Evolutionary conservation across 176 grass and related monocot genomes (phyloP).

Genomic region (Tillandsia leiboldiana): DNA sequence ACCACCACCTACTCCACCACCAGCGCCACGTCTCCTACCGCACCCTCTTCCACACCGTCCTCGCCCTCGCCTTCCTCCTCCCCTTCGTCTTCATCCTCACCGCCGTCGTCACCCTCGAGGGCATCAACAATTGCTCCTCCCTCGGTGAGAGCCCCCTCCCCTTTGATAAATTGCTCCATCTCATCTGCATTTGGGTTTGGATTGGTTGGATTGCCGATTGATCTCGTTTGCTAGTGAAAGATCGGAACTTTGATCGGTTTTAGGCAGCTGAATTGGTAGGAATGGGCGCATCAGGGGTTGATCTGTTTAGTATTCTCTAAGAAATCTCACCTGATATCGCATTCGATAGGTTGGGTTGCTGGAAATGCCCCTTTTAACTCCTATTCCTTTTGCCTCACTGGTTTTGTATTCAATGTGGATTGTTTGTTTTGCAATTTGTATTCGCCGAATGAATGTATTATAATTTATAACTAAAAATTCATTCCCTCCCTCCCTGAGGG

Average conservation of each 20-base stretch:
- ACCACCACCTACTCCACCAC: constrained; percentile 20
- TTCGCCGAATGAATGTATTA: no score
- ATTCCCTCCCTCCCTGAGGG: no score
- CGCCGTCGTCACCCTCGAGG: constrained; percentile 74
- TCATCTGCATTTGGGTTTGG: constrained; percentile 1
- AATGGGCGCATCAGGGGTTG: not conserved
- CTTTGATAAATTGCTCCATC: not conserved
- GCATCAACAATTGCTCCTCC: constrained; percentile 79
- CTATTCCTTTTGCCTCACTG: no score
- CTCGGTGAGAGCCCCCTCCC: constrained; percentile 43
- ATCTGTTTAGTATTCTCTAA: not conserved
- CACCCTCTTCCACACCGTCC: constrained; percentile 30
- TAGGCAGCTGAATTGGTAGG: not conserved
- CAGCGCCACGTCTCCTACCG: constrained; percentile 34
- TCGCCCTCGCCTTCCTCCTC: constrained; percentile 37
- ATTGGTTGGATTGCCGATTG: not conserved
- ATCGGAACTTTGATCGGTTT: not conserved
- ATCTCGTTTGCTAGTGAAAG: not conserved
- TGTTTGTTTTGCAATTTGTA: no score
- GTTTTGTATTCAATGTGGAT: no score
- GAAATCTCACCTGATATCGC: no score
- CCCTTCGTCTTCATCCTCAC: constrained; percentile 53
- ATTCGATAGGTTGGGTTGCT: no score
- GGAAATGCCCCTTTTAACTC: no score
- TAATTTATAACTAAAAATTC: no score